Percentiles rank a stretch among this genome's conserved stretches.
Evolutionary conservation across 306 rosid genomes (phyloP).

Genomic region (Castanea sativa): DNA sequence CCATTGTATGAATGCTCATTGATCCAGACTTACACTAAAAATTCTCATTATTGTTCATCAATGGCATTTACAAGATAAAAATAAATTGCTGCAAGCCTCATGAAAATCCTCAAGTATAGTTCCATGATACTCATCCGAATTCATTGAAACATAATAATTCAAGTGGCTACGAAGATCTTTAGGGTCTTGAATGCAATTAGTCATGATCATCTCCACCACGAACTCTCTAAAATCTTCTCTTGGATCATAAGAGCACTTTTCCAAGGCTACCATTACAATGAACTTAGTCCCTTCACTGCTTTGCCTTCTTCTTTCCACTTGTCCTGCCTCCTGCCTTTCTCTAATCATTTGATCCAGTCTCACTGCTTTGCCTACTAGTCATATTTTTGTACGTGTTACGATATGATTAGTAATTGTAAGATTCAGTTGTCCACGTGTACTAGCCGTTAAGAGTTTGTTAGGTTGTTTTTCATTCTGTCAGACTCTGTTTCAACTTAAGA

Average conservation of each 20-base stretch:
- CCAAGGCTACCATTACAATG: slow-evolving; percentile 84
- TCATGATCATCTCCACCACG: slow-evolving; percentile 73
- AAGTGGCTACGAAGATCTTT: slow-evolving; percentile 76
- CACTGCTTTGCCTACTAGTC: background rate
- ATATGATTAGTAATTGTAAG: too few species aligned
- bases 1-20: too few species aligned
- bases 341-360: slow-evolving; percentile 81
- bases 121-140: slow-evolving; percentile 52
- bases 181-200: slow-evolving; percentile 57
- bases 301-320: slow-evolving; percentile 47
- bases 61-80: slow-evolving; percentile 56
- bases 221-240: slow-evolving; percentile 82
- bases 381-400: too few species aligned
- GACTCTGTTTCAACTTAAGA: too few species aligned
- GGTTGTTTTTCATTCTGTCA: too few species aligned
- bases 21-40: background rate
- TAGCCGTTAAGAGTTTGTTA: too few species aligned
- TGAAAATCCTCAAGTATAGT: slow-evolving; percentile 70
- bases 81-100: slow-evolving; percentile 68
- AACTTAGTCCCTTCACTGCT: slow-evolving; percentile 57
- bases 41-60: slow-evolving; percentile 20
- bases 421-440: too few species aligned
- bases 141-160: slow-evolving; percentile 87
- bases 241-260: slow-evolving; percentile 73
- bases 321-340: slow-evolving; percentile 48